Base-by-base conservation (phyloP, 148 eudicot genomes). In the Suaeda aralocaspica region DNA sequence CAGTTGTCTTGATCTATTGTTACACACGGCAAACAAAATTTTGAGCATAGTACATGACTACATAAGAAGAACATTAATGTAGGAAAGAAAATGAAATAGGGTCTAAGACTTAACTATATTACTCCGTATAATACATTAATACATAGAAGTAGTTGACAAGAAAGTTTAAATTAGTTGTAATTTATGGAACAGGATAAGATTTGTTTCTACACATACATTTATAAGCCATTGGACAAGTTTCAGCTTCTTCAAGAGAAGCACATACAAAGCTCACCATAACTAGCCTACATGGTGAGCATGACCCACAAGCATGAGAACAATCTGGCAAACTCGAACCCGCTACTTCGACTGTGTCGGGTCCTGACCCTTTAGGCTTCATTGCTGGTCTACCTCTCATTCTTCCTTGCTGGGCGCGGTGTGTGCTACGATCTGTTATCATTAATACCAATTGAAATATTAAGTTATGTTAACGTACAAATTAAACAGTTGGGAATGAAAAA, bases 151-250 rank as follows among this genome's bases (percentile, higher is more conserved):
- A 19, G n/a, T 49, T 18, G 53, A 49, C 53, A 49, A 19, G 50
- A 19, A 49, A 19, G 24, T 16, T 49, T 4, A 18, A 6, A 49
- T 19, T 16, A 19, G 53, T 18, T 49, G 2, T 41, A 4, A 41
- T 36, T 73, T 14, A 76, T 13, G 98, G 98, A 65, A 93, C 89
- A n/a, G 90, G 94, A 51, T 81, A 89, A 9, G 90, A 86, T 79
- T 86, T 89, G 67, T 84, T 79, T 56, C 76, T 82, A 72, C 93
- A 88, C 93, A 88, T 88, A 80, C 93, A 88, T 46, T 82, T 86
- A 48, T 89, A 89, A 72, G 90, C 86, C 84, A 89, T 86, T 33
- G 94, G 94, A 70, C 94, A 89, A 10, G 94, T 82, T 76, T 89
- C 88, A 0, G 94, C 84, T 78, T 88, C 88, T 68, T 80, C 84